Evolutionary conservation across 495 filamentous ascomycete genomes (phyloP), one percentile per base, ranked within the genome.

Genomic region (Talaromyces trachyspermus): DNA sequence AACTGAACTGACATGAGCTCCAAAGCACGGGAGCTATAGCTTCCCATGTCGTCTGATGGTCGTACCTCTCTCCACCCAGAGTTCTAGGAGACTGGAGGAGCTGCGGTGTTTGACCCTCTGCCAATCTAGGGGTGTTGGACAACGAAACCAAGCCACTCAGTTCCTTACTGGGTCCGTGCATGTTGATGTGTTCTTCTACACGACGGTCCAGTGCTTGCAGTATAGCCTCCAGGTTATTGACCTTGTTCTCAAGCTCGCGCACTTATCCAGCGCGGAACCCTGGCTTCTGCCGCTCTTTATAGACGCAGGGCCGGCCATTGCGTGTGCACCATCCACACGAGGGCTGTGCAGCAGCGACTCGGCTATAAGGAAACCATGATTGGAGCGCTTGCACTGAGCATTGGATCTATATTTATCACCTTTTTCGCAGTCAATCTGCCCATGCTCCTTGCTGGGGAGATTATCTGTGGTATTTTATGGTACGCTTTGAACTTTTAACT

Each of bases 311-410:
- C 20, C 80, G 77, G 2, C 71, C 69, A 54, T 88, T 87, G 39
- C 82, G 75, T 51, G 68, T 70, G 54, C 84, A 88, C 84, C 84
- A 88, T 29, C 85, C 84, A 60, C 85, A 89, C 26, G 73, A 74
- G 14, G 85, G 85, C 45, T 85, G 29, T 78, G 59, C 78, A 15
- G n/a, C n/a, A n/a, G n/a, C n/a, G n/a, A n/a, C n/a, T n/a, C n/a
- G n/a, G n/a, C n/a, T n/a, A n/a, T n/a, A n/a, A n/a, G n/a, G n/a
- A n/a, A n/a, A n/a, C n/a, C n/a, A n/a, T n/a, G n/a, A n/a, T n/a
- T n/a, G n/a, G n/a, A n/a, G n/a, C n/a, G n/a, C n/a, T n/a, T n/a
- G n/a, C n/a, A n/a, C n/a, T n/a, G n/a, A n/a, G n/a, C n/a, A n/a
- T n/a, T n/a, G n/a, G n/a, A n/a, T n/a, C n/a, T n/a, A n/a, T n/a